Conservation (phyloP, 2,329 filamentous ascomycete genomes). For the Claviceps citrina region DNA sequence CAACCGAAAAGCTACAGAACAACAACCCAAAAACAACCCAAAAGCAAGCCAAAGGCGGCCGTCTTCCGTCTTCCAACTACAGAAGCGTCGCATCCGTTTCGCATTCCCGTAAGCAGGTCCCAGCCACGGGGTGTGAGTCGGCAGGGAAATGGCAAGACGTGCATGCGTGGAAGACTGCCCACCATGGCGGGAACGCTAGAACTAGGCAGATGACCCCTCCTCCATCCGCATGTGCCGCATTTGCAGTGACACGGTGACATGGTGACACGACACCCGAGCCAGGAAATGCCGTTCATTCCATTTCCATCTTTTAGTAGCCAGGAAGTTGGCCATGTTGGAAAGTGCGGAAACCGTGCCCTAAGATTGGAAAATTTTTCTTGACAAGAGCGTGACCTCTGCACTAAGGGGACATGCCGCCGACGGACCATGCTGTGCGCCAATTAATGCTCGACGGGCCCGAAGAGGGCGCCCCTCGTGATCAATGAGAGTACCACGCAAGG, state of each 20-base stretch:
- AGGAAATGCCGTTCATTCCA: neutral
- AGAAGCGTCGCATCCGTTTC: neutral
- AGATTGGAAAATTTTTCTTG: too few relatives aligned
- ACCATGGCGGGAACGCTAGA: neutral
- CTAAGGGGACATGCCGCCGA: neutral
- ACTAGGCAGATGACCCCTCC: neutral
- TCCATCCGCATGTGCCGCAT: neutral
- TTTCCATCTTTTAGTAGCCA: neutral
- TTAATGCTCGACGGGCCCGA: neutral
- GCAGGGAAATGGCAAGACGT: too few relatives aligned
- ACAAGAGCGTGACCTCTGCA: neutral
- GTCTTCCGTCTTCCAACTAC: too few relatives aligned
- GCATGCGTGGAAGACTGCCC: neutral
- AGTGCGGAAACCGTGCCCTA: too few relatives aligned
- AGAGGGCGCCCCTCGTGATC: too few relatives aligned
- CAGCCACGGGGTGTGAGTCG: too few relatives aligned
- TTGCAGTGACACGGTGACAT: neutral
- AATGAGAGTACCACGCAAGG: too few relatives aligned
- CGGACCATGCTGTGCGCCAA: neutral
- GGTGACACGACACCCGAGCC: neutral
- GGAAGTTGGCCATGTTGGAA: too few relatives aligned
- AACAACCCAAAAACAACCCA: too few relatives aligned
- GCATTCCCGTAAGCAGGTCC: neutral
- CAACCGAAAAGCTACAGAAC: too few relatives aligned
- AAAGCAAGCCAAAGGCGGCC: too few relatives aligned